phyloP scores from a whole-genome alignment of 495 filamentous ascomycete species.

The Penicillium silybi region DNA sequence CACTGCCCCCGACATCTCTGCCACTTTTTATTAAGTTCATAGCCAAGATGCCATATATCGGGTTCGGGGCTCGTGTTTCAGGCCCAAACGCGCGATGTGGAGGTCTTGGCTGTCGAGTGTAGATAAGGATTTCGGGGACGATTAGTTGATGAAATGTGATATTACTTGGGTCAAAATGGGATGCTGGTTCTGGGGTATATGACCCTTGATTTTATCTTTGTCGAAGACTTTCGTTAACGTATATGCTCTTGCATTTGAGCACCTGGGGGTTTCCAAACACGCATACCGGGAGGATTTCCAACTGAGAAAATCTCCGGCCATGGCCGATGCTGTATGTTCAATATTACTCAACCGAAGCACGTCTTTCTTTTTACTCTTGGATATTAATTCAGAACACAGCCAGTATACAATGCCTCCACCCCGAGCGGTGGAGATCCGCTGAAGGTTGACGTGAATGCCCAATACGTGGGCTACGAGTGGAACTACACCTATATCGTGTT shows the following conservation, averaged over 20 bases:
- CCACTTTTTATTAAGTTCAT: neutral
- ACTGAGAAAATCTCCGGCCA: neutral
- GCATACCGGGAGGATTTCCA: neutral
- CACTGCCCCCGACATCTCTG: neutral
- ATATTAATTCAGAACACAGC: conserved; percentile 14
- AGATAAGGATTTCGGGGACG: conserved; percentile 8
- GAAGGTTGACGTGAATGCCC: conserved; percentile 47
- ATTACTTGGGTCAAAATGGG: neutral
- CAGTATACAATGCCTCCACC: conserved; percentile 37
- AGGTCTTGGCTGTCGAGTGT: conserved; percentile 1
- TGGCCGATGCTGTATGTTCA: conserved; percentile 9
- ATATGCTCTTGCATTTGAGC: no score
- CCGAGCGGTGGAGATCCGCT: conserved; percentile 45
- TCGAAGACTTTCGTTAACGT: no score
- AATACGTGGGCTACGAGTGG: conserved; percentile 46
- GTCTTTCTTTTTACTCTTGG: neutral
- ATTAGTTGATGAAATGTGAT: neutral
- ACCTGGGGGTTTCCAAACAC: no score
- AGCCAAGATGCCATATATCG: neutral
- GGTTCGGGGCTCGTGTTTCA: neutral
- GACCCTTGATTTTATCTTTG: neutral
- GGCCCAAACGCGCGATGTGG: neutral
- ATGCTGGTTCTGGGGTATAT: neutral
- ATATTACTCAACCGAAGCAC: neutral
- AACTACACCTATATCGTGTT: conserved; percentile 51